Evolutionary conservation across 2,329 filamentous ascomycete species (phyloP).

Genomic region (Fusarium agapanthi): DNA sequence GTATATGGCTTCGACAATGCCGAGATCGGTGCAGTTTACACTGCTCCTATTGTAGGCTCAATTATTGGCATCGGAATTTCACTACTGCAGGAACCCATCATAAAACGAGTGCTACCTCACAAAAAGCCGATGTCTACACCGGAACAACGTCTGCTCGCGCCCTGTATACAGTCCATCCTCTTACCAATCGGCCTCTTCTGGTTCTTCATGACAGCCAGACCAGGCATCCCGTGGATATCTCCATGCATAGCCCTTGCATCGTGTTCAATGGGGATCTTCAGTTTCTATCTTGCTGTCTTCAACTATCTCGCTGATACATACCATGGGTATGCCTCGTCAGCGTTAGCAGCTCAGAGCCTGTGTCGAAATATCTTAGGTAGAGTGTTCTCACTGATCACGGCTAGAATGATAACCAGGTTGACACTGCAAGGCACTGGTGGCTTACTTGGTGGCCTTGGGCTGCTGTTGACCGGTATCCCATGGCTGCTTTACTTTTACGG

Average conservation of each 20-base stretch:
- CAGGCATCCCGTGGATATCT: conserved; percentile 67
- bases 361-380: conserved; percentile 86
- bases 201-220: conserved; percentile 71
- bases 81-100: conserved; percentile 64
- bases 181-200: conserved; percentile 74
- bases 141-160: conserved; percentile 70
- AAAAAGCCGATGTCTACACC: conserved; percentile 48
- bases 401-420: conserved; percentile 69
- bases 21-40: conserved; percentile 70
- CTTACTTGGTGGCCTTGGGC: conserved; percentile 68
- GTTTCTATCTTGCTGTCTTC: conserved; percentile 77
- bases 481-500: conserved; percentile 74
- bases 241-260: conserved; percentile 68
- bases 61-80: conserved; percentile 63
- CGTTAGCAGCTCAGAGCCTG: conserved; percentile 87
- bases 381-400: conserved; percentile 83
- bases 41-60: conserved; percentile 50
- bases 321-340: conserved; percentile 83
- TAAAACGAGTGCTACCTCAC: conserved; percentile 56
- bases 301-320: conserved; percentile 96
- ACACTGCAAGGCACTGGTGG: conserved; percentile 69
- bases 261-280: conserved; percentile 74
- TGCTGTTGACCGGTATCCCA: conserved; percentile 69
- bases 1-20: conserved; percentile 68
- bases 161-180: conserved; percentile 68